Conservation (phyloP, 805 yeast species). For the Saccharomycopsis selenospora region DNA sequence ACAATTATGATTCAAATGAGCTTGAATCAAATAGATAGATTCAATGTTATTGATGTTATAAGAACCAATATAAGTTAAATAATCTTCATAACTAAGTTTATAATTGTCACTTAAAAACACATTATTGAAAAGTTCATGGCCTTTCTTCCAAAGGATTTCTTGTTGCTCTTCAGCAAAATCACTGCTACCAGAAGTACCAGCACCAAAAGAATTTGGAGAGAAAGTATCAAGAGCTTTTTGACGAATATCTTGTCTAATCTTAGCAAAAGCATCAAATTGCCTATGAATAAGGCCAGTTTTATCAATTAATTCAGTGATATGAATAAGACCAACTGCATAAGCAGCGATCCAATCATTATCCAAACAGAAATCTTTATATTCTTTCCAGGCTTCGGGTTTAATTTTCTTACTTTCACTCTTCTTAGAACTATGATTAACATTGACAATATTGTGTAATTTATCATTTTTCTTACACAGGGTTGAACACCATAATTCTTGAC, state of each 20-base stretch:
- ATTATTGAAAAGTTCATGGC: slow-evolving; percentile 41
- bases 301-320: slow-evolving; percentile 39
- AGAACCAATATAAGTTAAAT: slow-evolving; percentile 56
- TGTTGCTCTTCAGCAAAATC: slow-evolving; percentile 49
- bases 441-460: slow-evolving; percentile 45
- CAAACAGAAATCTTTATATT: slow-evolving; percentile 53
- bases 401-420: slow-evolving; percentile 29
- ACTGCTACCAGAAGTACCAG: slow-evolving; percentile 42
- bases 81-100: slow-evolving; percentile 43
- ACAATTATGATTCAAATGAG: slow-evolving; percentile 74
- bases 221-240: slow-evolving; percentile 47
- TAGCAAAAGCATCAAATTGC: slow-evolving; percentile 60
- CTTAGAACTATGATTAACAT: slow-evolving; percentile 40
- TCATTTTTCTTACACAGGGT: slow-evolving; percentile 50
- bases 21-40: slow-evolving; percentile 52
- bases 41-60: slow-evolving; percentile 69
- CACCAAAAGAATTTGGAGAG: slow-evolving; percentile 36
- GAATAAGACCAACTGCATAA: slow-evolving; percentile 53
- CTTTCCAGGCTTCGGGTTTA: slow-evolving; percentile 42
- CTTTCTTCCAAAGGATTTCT: slow-evolving; percentile 53
- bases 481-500: slow-evolving; percentile 68
- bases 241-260: slow-evolving; percentile 59
- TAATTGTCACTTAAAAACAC: slow-evolving; percentile 34
- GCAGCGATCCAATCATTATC: slow-evolving; percentile 64
- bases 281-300: slow-evolving; percentile 32